Conservation (phyloP, 2,329 filamentous ascomycete species). For the Fusarium bulbicola region DNA sequence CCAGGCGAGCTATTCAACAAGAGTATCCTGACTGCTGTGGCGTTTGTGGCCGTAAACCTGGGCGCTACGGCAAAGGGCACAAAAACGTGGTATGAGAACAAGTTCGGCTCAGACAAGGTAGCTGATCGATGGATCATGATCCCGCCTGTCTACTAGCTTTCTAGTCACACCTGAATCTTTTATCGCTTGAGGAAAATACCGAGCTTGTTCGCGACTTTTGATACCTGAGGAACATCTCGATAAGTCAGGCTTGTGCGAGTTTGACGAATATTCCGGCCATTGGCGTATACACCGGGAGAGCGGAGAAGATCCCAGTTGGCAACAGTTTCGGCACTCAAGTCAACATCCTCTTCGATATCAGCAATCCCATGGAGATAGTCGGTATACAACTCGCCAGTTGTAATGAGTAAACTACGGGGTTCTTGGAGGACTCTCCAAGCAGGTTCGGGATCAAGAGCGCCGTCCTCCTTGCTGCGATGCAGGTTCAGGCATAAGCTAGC, state of each 20-base stretch:
- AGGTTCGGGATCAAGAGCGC: conserved; percentile 62
- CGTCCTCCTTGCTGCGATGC: conserved; percentile 69
- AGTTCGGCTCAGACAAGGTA: conserved; percentile 75
- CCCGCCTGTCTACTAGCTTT: conserved; percentile 68
- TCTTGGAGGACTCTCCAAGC: conserved; percentile 78
- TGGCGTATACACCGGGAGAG: conserved; percentile 54
- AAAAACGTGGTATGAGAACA: conserved; percentile 78
- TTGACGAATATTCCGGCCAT: conserved; percentile 65
- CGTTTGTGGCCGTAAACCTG: conserved; percentile 82
- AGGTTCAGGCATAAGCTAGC: conserved; percentile 81
- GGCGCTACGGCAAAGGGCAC: conserved; percentile 83
- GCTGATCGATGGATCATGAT: conserved; percentile 78
- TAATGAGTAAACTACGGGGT: conserved; percentile 81
- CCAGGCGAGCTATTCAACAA: conserved; percentile 71
- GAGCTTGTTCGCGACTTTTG: conserved; percentile 75
- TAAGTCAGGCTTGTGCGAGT: conserved; percentile 80
- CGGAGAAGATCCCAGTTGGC: conserved; percentile 77
- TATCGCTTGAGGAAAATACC: conserved; percentile 58
- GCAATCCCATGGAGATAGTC: conserved; percentile 80
- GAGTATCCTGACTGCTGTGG: conserved; percentile 74
- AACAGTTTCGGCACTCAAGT: conserved; percentile 68
- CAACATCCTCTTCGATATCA: conserved; percentile 70
- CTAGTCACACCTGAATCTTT: conserved; percentile 31
- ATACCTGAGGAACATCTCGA: conserved; percentile 86
- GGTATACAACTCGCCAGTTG: conserved; percentile 73